These are phyloP conservation scores for Kernera saxatilis DNA, from an alignment of 345 rosid genomes.

Conservation along the genomic window DNA sequence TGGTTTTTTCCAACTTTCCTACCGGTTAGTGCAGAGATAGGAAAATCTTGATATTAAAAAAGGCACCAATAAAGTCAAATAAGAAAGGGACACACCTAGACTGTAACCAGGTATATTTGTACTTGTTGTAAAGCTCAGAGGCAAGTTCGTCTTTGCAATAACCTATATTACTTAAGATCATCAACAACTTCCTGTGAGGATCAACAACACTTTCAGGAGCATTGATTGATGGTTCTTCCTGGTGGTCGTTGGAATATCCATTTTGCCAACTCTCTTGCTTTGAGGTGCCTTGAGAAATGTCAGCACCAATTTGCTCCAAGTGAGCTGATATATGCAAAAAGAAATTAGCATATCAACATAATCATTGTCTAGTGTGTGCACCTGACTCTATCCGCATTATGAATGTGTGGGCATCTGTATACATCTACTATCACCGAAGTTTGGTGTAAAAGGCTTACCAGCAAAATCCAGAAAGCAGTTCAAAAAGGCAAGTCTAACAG, in stretches of 20 bases:
- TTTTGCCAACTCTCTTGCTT: constrained; percentile 44
- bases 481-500: constrained; percentile 82
- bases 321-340: constrained; percentile 31
- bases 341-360: neutral
- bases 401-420: neutral
- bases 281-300: constrained; percentile 35
- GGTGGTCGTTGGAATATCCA: constrained; percentile 49
- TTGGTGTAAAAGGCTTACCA: constrained; percentile 41
- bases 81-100: constrained; percentile 41
- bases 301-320: constrained; percentile 31
- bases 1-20: neutral
- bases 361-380: neutral
- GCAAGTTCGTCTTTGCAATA: constrained; percentile 88
- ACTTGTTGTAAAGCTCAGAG: constrained; percentile 72
- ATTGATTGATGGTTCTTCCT: constrained; percentile 35
- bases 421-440: neutral
- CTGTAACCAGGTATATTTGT: constrained; percentile 70
- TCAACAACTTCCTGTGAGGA: constrained; percentile 64
- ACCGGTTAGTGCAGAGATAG: neutral
- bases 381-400: neutral
- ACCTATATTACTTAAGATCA: constrained; percentile 85
- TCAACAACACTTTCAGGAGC: constrained; percentile 56
- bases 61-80: neutral
- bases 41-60: neutral
- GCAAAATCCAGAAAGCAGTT: constrained; percentile 97